Evolutionary conservation across 129 eudicot genomes (phyloP), one percentile per base, ranked within the genome.

Genomic region (Pittosporum tobira): DNA sequence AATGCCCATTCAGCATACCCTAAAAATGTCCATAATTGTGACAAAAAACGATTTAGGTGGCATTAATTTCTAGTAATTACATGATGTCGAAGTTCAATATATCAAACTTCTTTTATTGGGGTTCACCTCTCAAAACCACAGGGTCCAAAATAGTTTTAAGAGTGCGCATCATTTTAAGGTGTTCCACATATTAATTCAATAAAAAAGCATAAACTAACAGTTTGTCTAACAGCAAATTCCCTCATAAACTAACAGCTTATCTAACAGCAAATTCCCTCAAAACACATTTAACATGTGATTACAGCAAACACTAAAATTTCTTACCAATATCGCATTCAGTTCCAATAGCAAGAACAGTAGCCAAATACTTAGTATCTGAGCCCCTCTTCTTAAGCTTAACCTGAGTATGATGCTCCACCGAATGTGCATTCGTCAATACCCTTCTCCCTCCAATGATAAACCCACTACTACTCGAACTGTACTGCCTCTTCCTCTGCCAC

Each of bases 361-460:
- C 85, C 55, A 79, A 57, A 59, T 64, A 79, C 40, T 75, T 79
- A 0, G 73, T 72, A 75, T 79, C 85, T 8, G 81, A 79, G 1
- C 81, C 81, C 0, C 85, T 67, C 43, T 79, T 75, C 73, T 79
- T 79, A 2, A 75, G 66, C 67, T 79, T 75, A 18, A 79, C 81
- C 68, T 79, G 81, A 2, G 85, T 79, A 53, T 71, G 65, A 79
- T 79, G 81, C 81, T 79, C 78, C 11, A 79, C 81, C 0, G 81
- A 79, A 50, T 79, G 81, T 1, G 85, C 85, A 75, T 79, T 79
- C 2, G 85, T 79, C 63, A 79, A 72, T n/a, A 79, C 78, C 59
- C 81, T 67, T 16, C 77, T 49, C 1, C 75, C 85, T 27, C 75
- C 79, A 1, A 79, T 67, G 0, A 79, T 61, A 67, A 79, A 79